Evolutionary conservation across 164 flowering plant genomes (phyloP).

Genomic region (Magnolia kwangsiensis): DNA sequence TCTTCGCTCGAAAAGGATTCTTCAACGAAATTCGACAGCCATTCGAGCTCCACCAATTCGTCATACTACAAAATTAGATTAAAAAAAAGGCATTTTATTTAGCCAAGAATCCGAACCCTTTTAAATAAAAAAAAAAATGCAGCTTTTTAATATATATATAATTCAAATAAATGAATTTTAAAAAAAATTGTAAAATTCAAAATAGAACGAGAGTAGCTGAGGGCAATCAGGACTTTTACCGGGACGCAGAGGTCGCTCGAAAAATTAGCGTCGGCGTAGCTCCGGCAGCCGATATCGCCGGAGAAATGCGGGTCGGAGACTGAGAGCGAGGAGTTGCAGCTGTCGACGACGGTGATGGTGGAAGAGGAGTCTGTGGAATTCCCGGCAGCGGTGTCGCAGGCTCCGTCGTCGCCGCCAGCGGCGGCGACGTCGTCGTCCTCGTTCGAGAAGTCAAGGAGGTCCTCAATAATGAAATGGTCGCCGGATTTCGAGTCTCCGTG

Average conservation of each 20-base stretch:
- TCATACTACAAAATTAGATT: constrained; percentile 53
- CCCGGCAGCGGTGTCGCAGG: constrained; percentile 20
- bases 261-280: constrained; percentile 43
- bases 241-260: constrained; percentile 85
- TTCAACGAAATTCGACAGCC: constrained; percentile 92
- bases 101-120: not conserved
- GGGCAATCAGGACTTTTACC: constrained; percentile 32
- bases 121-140: not conserved
- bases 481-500: constrained; percentile 27
- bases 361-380: constrained; percentile 54
- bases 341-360: constrained; percentile 47
- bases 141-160: not conserved
- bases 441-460: constrained; percentile 80
- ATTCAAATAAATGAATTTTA: not conserved
- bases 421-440: constrained; percentile 53
- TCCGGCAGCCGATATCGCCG: constrained; percentile 28
- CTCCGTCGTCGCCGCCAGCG: constrained; percentile 14
- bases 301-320: constrained; percentile 36
- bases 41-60: constrained; percentile 86
- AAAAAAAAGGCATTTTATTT: not conserved
- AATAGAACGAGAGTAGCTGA: not conserved
- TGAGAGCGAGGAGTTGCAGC: constrained; percentile 73
- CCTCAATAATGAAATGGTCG: constrained; percentile 72
- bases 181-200: not conserved
- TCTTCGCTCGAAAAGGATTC: constrained; percentile 82